Conservation (phyloP, 1,284 basidiomycete genomes). For the Cryptococcus deneoformans region DNA sequence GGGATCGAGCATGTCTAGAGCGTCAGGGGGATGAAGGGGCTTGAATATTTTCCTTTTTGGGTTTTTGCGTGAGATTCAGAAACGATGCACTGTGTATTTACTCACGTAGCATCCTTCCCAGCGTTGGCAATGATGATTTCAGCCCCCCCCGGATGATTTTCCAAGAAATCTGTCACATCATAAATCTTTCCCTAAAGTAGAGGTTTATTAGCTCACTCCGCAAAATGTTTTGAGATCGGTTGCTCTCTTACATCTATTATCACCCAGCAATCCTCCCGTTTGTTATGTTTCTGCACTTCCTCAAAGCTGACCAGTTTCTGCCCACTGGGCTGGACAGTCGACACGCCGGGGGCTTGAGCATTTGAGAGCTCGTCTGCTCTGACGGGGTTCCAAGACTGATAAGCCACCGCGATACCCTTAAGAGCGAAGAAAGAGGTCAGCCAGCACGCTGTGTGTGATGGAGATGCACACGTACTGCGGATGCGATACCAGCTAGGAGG, state of each 20-base stretch:
- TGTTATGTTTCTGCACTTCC: constrained; percentile 58
- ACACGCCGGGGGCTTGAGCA: constrained; percentile 1
- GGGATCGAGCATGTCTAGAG: constrained; percentile 47
- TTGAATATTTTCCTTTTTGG: constrained; percentile 47
- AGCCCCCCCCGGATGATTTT: constrained; percentile 57
- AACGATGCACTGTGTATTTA: constrained; percentile 5
- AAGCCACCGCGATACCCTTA: constrained; percentile 9
- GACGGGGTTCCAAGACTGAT: constrained; percentile 3
- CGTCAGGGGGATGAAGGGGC: constrained; percentile 52
- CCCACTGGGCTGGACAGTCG: constrained; percentile 29
- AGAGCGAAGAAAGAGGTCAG: neutral
- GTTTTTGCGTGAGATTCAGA: constrained; percentile 24
- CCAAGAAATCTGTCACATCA: constrained; percentile 74
- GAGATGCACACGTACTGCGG: too few relatives aligned
- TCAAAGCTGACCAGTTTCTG: constrained; percentile 50
- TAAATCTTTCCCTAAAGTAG: constrained; percentile 42
- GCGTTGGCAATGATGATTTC: constrained; percentile 56
- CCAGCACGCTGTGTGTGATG: too few relatives aligned
- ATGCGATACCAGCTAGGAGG: too few relatives aligned
- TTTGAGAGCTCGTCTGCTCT: constrained; percentile 10
- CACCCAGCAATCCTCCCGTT: constrained; percentile 68
- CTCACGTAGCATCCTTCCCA: constrained; percentile 58
- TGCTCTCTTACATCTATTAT: constrained; percentile 59
- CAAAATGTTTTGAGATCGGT: too few relatives aligned
- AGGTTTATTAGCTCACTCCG: too few relatives aligned